These are phyloP conservation scores for Mollisia scopiformis DNA, from an alignment of 2,329 filamentous ascomycete species.

Conservation along the genomic window DNA sequence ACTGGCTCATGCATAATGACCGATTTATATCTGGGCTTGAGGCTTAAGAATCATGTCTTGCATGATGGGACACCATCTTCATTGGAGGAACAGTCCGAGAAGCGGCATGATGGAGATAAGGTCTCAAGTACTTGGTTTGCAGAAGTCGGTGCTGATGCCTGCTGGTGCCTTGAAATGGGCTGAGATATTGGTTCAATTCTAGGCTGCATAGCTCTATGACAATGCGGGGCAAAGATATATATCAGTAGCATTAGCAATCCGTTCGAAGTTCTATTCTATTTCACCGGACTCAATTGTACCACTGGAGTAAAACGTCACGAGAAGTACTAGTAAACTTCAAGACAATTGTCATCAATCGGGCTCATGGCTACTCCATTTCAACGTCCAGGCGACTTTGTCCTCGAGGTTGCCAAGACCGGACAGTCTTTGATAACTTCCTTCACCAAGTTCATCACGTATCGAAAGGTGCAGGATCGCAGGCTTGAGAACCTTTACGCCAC, in stretches of 20 bases:
- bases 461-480: slow-evolving; percentile 16
- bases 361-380: slow-evolving; percentile 8
- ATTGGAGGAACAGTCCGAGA: not conserved
- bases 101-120: slow-evolving; percentile 6
- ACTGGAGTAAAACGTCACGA: not conserved
- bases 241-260: not conserved
- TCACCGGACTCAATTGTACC: not conserved
- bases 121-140: not conserved
- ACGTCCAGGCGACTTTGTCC: slow-evolving; percentile 15
- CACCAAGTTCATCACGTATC: slow-evolving; percentile 20
- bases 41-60: not conserved
- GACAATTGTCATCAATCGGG: not conserved
- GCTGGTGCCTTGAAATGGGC: not conserved
- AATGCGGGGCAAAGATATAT: slow-evolving; percentile 12
- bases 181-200: not conserved
- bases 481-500: slow-evolving; percentile 20
- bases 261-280: not conserved
- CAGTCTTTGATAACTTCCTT: slow-evolving; percentile 9
- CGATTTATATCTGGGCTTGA: not conserved
- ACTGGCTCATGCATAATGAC: not conserved
- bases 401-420: slow-evolving; percentile 14
- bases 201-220: slow-evolving; percentile 10
- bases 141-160: slow-evolving; percentile 7
- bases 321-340: not conserved
- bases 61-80: not conserved